Evolutionary conservation across 805 yeast genomes (phyloP).

Genomic region (Lachancea cidri): DNA sequence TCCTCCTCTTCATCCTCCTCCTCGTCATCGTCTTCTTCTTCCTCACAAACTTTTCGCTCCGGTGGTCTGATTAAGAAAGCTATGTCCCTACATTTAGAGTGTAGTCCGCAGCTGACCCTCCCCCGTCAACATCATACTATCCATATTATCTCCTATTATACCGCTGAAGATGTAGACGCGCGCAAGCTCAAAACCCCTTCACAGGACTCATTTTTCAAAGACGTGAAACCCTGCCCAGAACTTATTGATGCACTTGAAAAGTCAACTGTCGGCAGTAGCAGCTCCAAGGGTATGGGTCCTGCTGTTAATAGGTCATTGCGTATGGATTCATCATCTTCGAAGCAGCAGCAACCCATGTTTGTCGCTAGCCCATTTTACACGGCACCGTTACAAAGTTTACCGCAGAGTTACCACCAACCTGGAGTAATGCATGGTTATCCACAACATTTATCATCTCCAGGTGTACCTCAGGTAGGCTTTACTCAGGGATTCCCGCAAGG

Average conservation of each 20-base stretch:
- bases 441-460: background rate
- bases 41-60: conserved; percentile 54
- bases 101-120: conserved; percentile 36
- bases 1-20: background rate
- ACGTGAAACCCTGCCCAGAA: conserved; percentile 41
- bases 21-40: conserved; percentile 4
- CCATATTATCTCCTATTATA: conserved; percentile 77
- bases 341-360: background rate
- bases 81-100: conserved; percentile 41
- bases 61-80: conserved; percentile 82
- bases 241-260: conserved; percentile 55
- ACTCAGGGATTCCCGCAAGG: background rate
- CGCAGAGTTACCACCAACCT: background rate
- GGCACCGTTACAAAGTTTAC: background rate
- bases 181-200: conserved; percentile 56
- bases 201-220: conserved; percentile 44
- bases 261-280: conserved; percentile 52
- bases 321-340: background rate
- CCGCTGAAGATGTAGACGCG: conserved; percentile 63
- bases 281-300: background rate
- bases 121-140: conserved; percentile 34
- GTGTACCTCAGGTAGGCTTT: background rate
- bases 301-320: background rate
- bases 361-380: background rate
- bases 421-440: background rate